Evolutionary conservation across 2,329 filamentous ascomycete genomes (phyloP).

Genomic region (Monosporascus sp.): DNA sequence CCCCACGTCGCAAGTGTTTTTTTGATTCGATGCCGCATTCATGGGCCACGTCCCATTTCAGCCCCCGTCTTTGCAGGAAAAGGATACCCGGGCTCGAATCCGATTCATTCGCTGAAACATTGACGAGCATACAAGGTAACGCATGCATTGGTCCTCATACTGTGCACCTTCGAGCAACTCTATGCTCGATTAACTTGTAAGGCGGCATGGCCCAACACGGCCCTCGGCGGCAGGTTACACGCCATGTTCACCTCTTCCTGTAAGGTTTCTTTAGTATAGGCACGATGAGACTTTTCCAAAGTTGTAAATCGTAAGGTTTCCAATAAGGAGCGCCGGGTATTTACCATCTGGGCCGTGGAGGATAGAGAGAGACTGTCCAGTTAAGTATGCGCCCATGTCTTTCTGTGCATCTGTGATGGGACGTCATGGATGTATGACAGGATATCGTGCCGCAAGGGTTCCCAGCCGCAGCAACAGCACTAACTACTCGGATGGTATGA

Average conservation of each 20-base stretch:
- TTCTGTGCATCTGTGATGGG: no score
- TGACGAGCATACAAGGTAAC: no score
- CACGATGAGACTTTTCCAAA: not conserved
- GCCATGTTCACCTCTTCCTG: not conserved
- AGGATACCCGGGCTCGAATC: not conserved
- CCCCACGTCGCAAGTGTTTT: not conserved
- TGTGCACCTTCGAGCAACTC: no score
- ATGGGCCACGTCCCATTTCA: not conserved
- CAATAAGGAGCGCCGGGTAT: not conserved
- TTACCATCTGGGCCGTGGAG: not conserved
- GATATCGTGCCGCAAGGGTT: no score
- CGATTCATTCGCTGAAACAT: not conserved
- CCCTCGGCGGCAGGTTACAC: not conserved
- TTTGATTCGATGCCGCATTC: not conserved
- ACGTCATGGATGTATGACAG: no score
- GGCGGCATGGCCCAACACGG: not conserved
- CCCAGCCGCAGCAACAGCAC: no score
- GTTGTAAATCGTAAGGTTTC: not conserved
- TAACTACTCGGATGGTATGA: no score
- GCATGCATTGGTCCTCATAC: no score
- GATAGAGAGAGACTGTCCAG: no score
- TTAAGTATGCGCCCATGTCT: no score
- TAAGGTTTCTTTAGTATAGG: not conserved
- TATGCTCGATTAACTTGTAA: not conserved
- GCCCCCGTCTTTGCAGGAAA: not conserved